Percentiles rank a stretch among this genome's conserved stretches.
Evolutionary conservation across 306 rosid genomes (phyloP).

Genomic region (Sicyos edulis): DNA sequence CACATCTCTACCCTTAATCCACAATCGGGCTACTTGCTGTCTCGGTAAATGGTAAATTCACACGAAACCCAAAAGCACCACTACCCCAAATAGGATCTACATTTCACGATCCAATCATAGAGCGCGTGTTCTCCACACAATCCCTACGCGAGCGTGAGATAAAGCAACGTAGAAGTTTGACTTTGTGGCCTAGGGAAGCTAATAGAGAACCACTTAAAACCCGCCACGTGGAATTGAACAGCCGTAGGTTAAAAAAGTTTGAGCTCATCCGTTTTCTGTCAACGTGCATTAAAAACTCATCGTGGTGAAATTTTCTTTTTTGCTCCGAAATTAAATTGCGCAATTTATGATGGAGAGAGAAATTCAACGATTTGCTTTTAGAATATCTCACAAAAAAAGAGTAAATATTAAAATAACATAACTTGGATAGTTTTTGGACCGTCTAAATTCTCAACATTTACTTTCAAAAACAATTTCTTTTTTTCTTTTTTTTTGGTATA

Average conservation of each 20-base stretch:
- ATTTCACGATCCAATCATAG: neutral
- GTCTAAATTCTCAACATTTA: neutral
- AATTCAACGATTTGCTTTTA: neutral
- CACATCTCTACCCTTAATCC: neutral
- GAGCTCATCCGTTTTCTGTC: slow-evolving; percentile 20
- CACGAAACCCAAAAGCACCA: neutral
- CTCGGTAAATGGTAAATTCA: slow-evolving; percentile 20
- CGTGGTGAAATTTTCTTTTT: slow-evolving; percentile 9
- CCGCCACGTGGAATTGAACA: slow-evolving; percentile 23
- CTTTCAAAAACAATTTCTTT: neutral
- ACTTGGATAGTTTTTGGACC: neutral
- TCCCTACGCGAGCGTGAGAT: neutral
- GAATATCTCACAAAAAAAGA: neutral
- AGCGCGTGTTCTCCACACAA: neutral
- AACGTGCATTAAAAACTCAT: slow-evolving; percentile 21
- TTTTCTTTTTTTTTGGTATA: neutral
- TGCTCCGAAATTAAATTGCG: neutral
- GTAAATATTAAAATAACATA: neutral
- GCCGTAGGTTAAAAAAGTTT: neutral
- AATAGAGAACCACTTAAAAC: neutral
- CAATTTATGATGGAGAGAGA: slow-evolving; percentile 18
- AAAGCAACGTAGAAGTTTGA: neutral
- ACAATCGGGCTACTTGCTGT: slow-evolving; percentile 14
- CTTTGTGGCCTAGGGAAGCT: neutral
- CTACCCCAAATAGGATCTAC: neutral